Percentiles rank a stretch among this genome's conserved stretches.
phyloP scores from a whole-genome alignment of 805 yeast genomes.

The Zygoascus bituminiphila region DNA sequence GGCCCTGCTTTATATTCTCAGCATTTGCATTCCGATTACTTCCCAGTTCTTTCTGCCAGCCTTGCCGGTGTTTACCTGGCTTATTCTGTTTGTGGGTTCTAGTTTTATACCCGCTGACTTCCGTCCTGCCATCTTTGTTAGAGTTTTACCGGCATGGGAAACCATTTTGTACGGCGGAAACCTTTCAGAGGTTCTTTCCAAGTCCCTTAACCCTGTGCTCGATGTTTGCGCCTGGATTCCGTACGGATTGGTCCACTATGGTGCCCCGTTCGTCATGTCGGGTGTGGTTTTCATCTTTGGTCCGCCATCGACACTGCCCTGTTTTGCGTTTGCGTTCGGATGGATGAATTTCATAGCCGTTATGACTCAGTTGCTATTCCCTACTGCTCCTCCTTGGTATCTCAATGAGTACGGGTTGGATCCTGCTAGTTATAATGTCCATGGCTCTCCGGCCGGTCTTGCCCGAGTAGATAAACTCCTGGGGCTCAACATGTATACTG shows the following conservation, averaged over 20 bases:
- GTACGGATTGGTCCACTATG: slow-evolving; percentile 83
- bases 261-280: slow-evolving; percentile 85
- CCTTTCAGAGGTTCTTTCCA: slow-evolving; percentile 72
- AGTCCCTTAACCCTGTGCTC: slow-evolving; percentile 51
- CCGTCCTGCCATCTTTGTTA: slow-evolving; percentile 85
- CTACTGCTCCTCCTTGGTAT: slow-evolving; percentile 98
- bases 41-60: slow-evolving; percentile 79
- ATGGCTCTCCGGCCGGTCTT: slow-evolving; percentile 93
- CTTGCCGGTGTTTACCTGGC: slow-evolving; percentile 79
- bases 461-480: slow-evolving; percentile 75
- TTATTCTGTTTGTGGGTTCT: slow-evolving; percentile 70
- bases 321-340: slow-evolving; percentile 90
- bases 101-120: slow-evolving; percentile 62
- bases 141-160: slow-evolving; percentile 84
- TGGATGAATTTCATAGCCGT: slow-evolving; percentile 89
- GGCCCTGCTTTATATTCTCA: slow-evolving; percentile 35
- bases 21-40: slow-evolving; percentile 63
- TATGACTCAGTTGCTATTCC: slow-evolving; percentile 68
- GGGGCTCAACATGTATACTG: slow-evolving; percentile 75
- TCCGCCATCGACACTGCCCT: slow-evolving; percentile 78
- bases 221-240: slow-evolving; percentile 95
- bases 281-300: slow-evolving; percentile 72
- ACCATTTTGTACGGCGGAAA: slow-evolving; percentile 89
- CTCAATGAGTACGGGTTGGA: slow-evolving; percentile 72
- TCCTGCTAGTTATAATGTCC: slow-evolving; percentile 86